Base-by-base conservation (phyloP, 306 rosid genomes). In the Pyrus communis region DNA sequence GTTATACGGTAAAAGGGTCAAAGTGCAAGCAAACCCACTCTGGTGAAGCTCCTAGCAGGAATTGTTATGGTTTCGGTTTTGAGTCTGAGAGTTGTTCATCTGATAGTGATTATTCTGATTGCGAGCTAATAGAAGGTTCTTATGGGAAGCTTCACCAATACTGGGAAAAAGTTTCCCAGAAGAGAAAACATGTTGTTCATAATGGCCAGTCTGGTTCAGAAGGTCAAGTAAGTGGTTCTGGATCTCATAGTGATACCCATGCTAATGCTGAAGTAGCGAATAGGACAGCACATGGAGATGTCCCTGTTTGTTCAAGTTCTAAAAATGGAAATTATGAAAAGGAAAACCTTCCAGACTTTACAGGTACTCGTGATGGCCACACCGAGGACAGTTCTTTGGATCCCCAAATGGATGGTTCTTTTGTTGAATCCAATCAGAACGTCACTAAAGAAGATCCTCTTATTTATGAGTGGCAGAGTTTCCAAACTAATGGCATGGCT, bases 21-120 rank as follows among this genome's bases (percentile, higher is more conserved):
- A 87, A 78, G 81, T 70, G 84, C 69, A 78, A 83, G 72, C 75
- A 75, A 87, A 46, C 82, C 33, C 74, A 59, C 77, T 79, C 71
- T 38, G 77, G 84, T 42, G 86, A 79, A 70, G 70, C 76, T 69
- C 18, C 87, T 35, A 25, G 70, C 27, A 80, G 89, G 86, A 88
- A 86, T 69, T 62, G 77, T 61, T 91, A 82, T 85, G 92, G 93
- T 64, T 78, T 89, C 12, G 74, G 45, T 64, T 33, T 49, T 77
- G 78, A 75, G 35, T 80, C 68, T 64, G 87, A 75, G 66, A 77
- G 62, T 71, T 85, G 72, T 79, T 88, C 91, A 28, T 83, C 89
- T 43, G 93, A 86, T 55, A 84, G 87, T 77, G 97, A 92, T 79
- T 87, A 84, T 81, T 95, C 97, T 51, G 99, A 96, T 70, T 88